Percentiles rank a stretch among this genome's conserved stretches.
Conservation (phyloP, 1,284 basidiomycete species). For the Leccinum cinnamomeum region DNA sequence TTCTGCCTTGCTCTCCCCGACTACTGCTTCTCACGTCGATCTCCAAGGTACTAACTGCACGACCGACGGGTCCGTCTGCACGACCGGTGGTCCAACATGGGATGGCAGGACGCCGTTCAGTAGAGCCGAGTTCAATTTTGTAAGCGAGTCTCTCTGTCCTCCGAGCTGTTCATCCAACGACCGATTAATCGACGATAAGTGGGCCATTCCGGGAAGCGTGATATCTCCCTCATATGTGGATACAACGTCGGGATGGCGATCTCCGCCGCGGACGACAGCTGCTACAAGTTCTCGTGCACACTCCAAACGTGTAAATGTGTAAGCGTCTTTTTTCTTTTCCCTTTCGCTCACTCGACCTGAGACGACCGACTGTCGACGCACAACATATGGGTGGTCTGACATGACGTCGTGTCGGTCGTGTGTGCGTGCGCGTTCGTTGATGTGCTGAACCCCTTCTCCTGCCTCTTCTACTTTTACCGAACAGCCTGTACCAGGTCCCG, state of each 20-base stretch:
- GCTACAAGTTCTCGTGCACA: constrained; percentile 18
- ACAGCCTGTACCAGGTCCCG: constrained; percentile 27
- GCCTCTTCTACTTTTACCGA: background rate
- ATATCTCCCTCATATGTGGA: background rate
- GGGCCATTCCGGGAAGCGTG: constrained; percentile 21
- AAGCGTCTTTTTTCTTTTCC: background rate
- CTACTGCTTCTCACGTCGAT: background rate
- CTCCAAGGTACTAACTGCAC: constrained; percentile 26
- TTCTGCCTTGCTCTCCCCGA: background rate
- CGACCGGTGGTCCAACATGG: constrained; percentile 29
- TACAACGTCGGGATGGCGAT: constrained; percentile 2
- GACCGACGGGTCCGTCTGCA: constrained; percentile 15
- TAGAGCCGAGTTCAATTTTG: constrained; percentile 27
- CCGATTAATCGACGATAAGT: constrained; percentile 4
- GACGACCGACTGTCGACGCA: background rate
- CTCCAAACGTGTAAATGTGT: constrained; percentile 15
- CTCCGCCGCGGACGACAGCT: background rate
- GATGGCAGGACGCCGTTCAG: constrained; percentile 26
- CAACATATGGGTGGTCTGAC: background rate
- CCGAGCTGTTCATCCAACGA: background rate
- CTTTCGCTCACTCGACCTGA: background rate
- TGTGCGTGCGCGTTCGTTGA: background rate
- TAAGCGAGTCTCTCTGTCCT: background rate
- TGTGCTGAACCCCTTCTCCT: background rate
- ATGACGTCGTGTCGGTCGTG: background rate